These are phyloP conservation scores for Xylariomycetidae sp. DNA, from an alignment of 2,329 filamentous ascomycete species.

Conservation along the genomic window DNA sequence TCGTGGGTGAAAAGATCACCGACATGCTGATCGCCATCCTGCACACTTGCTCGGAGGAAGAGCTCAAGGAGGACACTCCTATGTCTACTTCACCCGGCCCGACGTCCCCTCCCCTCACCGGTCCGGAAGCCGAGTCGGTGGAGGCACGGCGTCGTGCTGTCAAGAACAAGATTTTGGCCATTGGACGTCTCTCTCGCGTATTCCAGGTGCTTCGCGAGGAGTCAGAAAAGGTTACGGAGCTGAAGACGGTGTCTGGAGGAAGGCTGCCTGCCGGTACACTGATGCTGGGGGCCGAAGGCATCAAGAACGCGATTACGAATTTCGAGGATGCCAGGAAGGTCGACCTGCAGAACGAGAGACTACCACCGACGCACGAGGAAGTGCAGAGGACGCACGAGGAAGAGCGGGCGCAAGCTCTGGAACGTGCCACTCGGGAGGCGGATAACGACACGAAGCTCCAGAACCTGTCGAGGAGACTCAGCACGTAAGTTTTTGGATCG, in stretches of 20 bases:
- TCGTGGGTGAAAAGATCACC: slow-evolving; percentile 98
- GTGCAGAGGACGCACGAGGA: slow-evolving; percentile 77
- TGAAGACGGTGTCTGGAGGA: slow-evolving; percentile 93
- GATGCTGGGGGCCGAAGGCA: slow-evolving; percentile 96
- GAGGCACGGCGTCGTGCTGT: slow-evolving; percentile 95
- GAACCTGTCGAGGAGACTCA: slow-evolving; percentile 81
- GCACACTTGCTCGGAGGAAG: slow-evolving; percentile 98
- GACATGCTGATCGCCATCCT: slow-evolving; percentile 99
- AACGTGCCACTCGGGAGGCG: slow-evolving; percentile 80
- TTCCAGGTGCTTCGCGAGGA: slow-evolving; percentile 98
- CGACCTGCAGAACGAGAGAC: slow-evolving; percentile 89
- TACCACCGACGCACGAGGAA: slow-evolving; percentile 90
- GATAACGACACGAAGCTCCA: slow-evolving; percentile 82
- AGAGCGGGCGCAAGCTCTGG: slow-evolving; percentile 74
- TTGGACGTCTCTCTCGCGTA: slow-evolving; percentile 90
- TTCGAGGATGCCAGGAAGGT: slow-evolving; percentile 98
- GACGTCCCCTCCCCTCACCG: slow-evolving; percentile 62
- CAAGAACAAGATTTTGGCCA: slow-evolving; percentile 99
- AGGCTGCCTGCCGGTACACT: slow-evolving; percentile 89
- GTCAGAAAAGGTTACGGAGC: slow-evolving; percentile 90
- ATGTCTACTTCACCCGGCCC: slow-evolving; percentile 65
- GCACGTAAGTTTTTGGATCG: slow-evolving; percentile 65
- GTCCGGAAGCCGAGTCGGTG: slow-evolving; percentile 66
- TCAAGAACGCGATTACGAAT: slow-evolving; percentile 95
- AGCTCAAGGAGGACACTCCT: slow-evolving; percentile 82